These are phyloP conservation scores for Trypethelium eluteriae DNA, from an alignment of 495 filamentous ascomycete genomes.

Conservation along the genomic window DNA sequence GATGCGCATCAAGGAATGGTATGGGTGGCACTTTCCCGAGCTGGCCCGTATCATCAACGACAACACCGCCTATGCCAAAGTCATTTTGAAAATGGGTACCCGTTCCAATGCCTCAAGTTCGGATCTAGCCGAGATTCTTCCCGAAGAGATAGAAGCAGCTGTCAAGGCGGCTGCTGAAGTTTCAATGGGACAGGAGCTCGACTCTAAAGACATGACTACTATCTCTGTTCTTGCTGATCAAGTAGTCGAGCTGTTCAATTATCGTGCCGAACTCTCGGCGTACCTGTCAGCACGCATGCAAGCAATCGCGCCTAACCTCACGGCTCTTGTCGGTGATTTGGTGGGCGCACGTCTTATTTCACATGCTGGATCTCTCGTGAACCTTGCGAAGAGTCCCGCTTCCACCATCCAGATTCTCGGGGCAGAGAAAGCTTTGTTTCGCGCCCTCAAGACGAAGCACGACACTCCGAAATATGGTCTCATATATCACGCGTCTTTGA, in stretches of 20 bases:
- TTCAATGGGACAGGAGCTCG: conserved; percentile 98
- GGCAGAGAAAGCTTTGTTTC: conserved; percentile 97
- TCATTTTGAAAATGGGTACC: conserved; percentile 84
- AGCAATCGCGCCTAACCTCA: conserved; percentile 94
- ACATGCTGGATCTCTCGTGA: conserved; percentile 90
- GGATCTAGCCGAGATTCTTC: conserved; percentile 86
- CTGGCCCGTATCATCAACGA: conserved; percentile 94
- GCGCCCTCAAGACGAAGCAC: conserved; percentile 97
- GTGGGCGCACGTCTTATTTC: conserved; percentile 94
- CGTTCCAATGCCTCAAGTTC: conserved; percentile 62
- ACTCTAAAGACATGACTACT: conserved; percentile 76
- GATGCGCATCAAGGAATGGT: conserved; percentile 99
- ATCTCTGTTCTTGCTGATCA: conserved; percentile 86
- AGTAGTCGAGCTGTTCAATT: conserved; percentile 83
- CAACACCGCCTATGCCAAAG: conserved; percentile 85
- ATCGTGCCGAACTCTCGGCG: conserved; percentile 74
- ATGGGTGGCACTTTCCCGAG: conserved; percentile 99
- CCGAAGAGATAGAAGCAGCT: conserved; percentile 87
- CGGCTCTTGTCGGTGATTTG: conserved; percentile 84
- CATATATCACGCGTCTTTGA: conserved; percentile 94
- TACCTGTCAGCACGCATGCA: conserved; percentile 93
- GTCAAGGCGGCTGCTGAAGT: conserved; percentile 93
- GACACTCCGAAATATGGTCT: conserved; percentile 98
- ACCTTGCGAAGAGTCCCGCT: conserved; percentile 91
- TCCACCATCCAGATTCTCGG: conserved; percentile 96